Percentiles rank a stretch among this genome's conserved stretches.
Conservation (phyloP, 2,329 filamentous ascomycete genomes). For the Pestalotiopsis sp. region DNA sequence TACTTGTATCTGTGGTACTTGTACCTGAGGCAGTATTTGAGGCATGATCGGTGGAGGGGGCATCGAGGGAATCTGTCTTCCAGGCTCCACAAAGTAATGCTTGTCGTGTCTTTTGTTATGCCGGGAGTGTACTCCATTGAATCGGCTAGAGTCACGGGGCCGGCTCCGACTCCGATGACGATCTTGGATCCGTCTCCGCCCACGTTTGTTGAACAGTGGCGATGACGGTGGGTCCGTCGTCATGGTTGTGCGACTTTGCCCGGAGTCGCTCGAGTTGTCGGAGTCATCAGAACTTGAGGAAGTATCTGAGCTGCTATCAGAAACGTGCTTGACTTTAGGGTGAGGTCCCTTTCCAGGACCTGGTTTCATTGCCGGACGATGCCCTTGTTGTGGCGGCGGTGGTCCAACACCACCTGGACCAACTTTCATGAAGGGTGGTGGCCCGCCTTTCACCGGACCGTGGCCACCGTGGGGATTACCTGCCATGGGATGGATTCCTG, state of each 20-base stretch:
- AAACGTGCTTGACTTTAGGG: not conserved
- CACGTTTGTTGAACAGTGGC: not conserved
- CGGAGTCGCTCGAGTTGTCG: not conserved
- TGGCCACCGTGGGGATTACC: not conserved
- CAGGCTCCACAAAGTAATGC: not conserved
- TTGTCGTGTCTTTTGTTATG: not conserved
- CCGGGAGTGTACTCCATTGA: not conserved
- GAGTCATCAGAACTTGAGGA: not conserved
- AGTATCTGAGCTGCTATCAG: constrained; percentile 4
- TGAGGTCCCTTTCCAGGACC: not conserved
- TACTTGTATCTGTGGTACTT: not conserved
- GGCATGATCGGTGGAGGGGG: not conserved
- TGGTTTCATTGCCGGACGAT: not conserved
- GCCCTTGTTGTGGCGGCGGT: not conserved
- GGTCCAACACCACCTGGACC: not conserved
- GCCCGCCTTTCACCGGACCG: not conserved
- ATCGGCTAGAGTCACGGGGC: not conserved
- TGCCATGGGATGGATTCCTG: not conserved
- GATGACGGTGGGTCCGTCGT: constrained; percentile 4
- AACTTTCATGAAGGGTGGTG: not conserved
- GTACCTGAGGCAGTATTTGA: not conserved
- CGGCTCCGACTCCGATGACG: not conserved
- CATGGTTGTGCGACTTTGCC: not conserved
- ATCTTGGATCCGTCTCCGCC: not conserved
- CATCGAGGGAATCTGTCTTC: not conserved